phyloP scores from a whole-genome alignment of 371 early-diverging fungal genomes.

The Mucor mucedo region DNA sequence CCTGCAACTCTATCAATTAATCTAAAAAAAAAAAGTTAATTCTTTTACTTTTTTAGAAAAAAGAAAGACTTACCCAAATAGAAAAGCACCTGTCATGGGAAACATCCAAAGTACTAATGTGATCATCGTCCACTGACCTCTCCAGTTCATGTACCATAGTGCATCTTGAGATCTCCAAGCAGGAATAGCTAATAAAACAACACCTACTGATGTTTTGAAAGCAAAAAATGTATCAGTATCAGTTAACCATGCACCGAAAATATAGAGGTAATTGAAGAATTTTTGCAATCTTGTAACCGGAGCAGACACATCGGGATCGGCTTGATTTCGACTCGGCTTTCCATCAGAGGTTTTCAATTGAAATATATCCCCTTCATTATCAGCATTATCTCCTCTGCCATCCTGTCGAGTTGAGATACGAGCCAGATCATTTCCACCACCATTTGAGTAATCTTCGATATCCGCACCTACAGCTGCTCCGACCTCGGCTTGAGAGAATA shows the following conservation, averaged over 20 bases:
- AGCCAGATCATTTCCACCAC: slow-evolving; percentile 13
- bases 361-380: slow-evolving; percentile 7
- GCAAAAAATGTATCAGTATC: slow-evolving; percentile 37
- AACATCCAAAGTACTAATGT: slow-evolving; percentile 47
- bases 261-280: slow-evolving; percentile 29
- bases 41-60: not conserved
- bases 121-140: slow-evolving; percentile 53
- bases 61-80: slow-evolving; percentile 29
- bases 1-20: slow-evolving; percentile 35
- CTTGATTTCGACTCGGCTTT: slow-evolving; percentile 1
- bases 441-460: slow-evolving; percentile 12
- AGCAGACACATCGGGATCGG: slow-evolving; percentile 49
- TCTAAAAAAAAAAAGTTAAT: slow-evolving; percentile 11
- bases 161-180: slow-evolving; percentile 32
- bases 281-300: slow-evolving; percentile 34
- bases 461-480: slow-evolving; percentile 28
- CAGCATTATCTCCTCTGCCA: not conserved
- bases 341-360: not conserved
- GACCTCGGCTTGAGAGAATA: slow-evolving; percentile 15
- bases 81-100: slow-evolving; percentile 44
- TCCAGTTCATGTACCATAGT: slow-evolving; percentile 44
- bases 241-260: slow-evolving; percentile 30
- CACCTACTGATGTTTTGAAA: slow-evolving; percentile 45
- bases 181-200: slow-evolving; percentile 42
- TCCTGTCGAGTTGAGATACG: slow-evolving; percentile 22